Base-by-base conservation (phyloP, 1,139 yeast genomes). In the Protomyces macrosporus region DNA sequence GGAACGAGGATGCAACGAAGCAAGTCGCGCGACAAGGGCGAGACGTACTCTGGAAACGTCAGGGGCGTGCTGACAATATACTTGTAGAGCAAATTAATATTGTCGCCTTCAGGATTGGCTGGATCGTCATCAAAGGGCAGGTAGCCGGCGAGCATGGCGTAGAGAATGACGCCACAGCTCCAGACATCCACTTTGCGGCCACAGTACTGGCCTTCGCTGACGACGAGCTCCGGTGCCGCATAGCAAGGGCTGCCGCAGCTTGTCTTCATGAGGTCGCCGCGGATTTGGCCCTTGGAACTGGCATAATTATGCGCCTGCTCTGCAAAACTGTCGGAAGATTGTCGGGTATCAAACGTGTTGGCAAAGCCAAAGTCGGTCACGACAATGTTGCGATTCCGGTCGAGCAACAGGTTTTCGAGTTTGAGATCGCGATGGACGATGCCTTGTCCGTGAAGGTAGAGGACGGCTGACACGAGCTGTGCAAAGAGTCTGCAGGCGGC, bases 51-150 rank as follows among this genome's bases (percentile, higher is more conserved):
- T 1, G 98, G 98, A 76, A 93, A 93, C 2, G 97, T 93, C 71
- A 93, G 79, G 4, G 97, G 90, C 0, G 97, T 90, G 63, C 85
- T 81, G 56, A 97, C 90, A 69, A 93, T 95, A 76, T 93, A 93
- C 72, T 87, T 90, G 77, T 93, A 95, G 66, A 93, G 79, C 74
- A 87, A 86, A 36, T 93, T 90, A 71, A 93, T 93, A 75, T 93
- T 96, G 65, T 91, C 88, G 63, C 98, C 97, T 72, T 93, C 97
- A 51, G 97, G 98, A 73, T 95, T 93, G 63, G 87, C 87, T 37
- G 97, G 95, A 74, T 93, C 99, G 75, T 93, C 98, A 73, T 93
- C 99, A 79, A 90, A 93, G 1, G 99, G 99, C 68, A 93, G 80
- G 74, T 93, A 95, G 0, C 99, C 99, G 0, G 98, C 90, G 59